Evolutionary conservation across 176 grass and related monocot genomes (phyloP).

Genomic region (Oryza brachyantha): DNA sequence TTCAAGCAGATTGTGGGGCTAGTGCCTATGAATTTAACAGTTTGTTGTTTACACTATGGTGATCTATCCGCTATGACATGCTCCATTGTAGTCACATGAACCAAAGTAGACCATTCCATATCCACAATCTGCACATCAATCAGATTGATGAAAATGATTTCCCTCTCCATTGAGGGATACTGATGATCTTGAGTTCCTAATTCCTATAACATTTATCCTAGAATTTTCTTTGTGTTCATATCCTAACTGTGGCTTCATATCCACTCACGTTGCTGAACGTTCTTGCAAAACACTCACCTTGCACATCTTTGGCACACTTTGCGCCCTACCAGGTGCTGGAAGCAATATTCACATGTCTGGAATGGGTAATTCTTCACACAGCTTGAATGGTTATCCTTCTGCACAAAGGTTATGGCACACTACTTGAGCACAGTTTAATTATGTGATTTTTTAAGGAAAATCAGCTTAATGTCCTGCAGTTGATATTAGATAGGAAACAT

Average conservation of each 20-base stretch:
- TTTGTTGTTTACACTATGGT: background rate
- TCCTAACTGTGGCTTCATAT: constrained; percentile 24
- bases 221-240: constrained; percentile 14
- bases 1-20: background rate
- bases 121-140: constrained; percentile 8
- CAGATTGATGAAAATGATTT: constrained; percentile 1
- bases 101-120: background rate
- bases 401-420: constrained; percentile 97
- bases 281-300: constrained; percentile 64
- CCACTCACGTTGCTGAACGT: constrained; percentile 49
- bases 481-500: constrained; percentile 30
- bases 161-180: background rate
- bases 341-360: constrained; percentile 96
- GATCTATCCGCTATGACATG: background rate
- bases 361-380: constrained; percentile 95
- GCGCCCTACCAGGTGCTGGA: constrained; percentile 93
- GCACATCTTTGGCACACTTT: constrained; percentile 90
- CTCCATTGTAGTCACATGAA: constrained; percentile 2
- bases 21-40: background rate
- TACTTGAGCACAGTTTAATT: constrained; percentile 75
- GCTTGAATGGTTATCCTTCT: constrained; percentile 89
- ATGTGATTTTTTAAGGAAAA: constrained; percentile 29
- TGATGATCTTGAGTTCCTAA: background rate
- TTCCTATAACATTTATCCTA: background rate
- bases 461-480: background rate